Evolutionary conservation across 148 eudicot species (phyloP).

Genomic region (Polygonum aviculare): DNA sequence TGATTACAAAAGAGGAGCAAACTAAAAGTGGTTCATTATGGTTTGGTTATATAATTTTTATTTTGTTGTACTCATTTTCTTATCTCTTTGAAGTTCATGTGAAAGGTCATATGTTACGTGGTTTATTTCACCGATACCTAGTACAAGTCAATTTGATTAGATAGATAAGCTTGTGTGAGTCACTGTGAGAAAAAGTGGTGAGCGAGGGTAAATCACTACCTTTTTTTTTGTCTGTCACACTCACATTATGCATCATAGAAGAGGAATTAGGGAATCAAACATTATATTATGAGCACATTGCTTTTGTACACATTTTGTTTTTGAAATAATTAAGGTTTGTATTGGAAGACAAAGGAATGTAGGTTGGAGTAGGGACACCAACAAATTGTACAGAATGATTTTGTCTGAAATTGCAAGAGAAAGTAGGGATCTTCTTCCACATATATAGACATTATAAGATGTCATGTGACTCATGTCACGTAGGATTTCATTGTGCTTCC

Average conservation of each 20-base stretch:
- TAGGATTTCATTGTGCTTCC: not conserved
- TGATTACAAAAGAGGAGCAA: no score
- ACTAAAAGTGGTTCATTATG: no score
- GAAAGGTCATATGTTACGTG: not conserved
- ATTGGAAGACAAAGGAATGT: slow-evolving; percentile 1
- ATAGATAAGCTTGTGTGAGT: not conserved
- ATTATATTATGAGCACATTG: not conserved
- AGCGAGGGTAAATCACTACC: not conserved
- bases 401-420: slow-evolving; percentile 5
- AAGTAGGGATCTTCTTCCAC: not conserved
- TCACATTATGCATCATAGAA: not conserved
- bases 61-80: no score
- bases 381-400: slow-evolving; percentile 2
- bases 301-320: not conserved
- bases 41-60: no score
- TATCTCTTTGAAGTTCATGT: no score
- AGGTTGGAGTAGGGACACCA: slow-evolving; percentile 1
- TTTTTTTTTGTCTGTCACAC: not conserved
- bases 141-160: not conserved
- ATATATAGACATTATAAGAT: not conserved
- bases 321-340: not conserved
- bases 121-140: not conserved
- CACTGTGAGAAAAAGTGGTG: not conserved
- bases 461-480: not conserved
- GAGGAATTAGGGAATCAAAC: not conserved